Percentiles rank a stretch among this genome's conserved stretches.
Conservation (phyloP, 1,139 yeast genomes). For the Sugiyamaella sp. region DNA sequence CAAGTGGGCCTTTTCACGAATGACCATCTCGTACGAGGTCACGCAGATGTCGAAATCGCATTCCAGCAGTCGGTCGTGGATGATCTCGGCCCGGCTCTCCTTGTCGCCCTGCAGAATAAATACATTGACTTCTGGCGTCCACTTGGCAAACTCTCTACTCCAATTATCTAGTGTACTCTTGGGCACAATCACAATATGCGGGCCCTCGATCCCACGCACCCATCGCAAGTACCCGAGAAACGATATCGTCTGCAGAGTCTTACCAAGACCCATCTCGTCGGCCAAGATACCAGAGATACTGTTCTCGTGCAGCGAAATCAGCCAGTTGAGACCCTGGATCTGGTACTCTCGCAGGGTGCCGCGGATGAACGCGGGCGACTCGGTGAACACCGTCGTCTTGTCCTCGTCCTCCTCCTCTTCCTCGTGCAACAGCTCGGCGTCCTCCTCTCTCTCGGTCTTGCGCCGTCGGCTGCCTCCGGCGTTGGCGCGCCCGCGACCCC, state of each 20-base stretch:
- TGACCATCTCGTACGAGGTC: slow-evolving; percentile 90
- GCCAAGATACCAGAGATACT: slow-evolving; percentile 90
- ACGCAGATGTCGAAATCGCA: slow-evolving; percentile 90
- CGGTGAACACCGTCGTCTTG: slow-evolving; percentile 60
- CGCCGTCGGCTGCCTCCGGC: slow-evolving; percentile 34
- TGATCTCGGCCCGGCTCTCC: slow-evolving; percentile 65
- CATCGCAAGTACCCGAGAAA: slow-evolving; percentile 87
- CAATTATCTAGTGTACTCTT: slow-evolving; percentile 95
- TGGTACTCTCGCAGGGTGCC: slow-evolving; percentile 56
- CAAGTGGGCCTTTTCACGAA: slow-evolving; percentile 80
- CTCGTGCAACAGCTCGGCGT: slow-evolving; percentile 80
- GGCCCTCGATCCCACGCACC: slow-evolving; percentile 76
- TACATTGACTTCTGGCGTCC: slow-evolving; percentile 97
- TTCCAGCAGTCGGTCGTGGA: slow-evolving; percentile 60
- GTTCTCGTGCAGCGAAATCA: slow-evolving; percentile 79
- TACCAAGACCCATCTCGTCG: slow-evolving; percentile 98
- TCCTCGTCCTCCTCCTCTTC: slow-evolving; percentile 56
- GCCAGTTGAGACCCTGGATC: slow-evolving; percentile 92
- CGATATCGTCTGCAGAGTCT: slow-evolving; percentile 90
- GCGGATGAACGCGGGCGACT: slow-evolving; percentile 68
- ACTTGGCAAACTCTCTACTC: slow-evolving; percentile 88
- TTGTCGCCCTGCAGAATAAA: slow-evolving; percentile 86
- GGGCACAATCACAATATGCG: slow-evolving; percentile 90
- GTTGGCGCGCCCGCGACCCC: slow-evolving; percentile 33
- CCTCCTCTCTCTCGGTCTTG: slow-evolving; percentile 72